phyloP scores from a whole-genome alignment of 164 flowering plant species.

The Vitis rupestris region DNA sequence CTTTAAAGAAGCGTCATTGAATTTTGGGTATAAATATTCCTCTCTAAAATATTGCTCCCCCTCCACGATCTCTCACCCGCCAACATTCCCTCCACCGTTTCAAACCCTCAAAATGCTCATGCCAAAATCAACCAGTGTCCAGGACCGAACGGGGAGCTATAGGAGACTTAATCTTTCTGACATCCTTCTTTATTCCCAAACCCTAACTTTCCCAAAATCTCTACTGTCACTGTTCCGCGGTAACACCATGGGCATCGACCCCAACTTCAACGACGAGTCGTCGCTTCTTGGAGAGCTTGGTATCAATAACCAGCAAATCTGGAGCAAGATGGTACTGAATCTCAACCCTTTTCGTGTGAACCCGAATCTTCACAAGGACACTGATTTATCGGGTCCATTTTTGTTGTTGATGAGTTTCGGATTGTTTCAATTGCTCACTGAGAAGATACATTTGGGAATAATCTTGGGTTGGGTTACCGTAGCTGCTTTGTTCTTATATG shows the following conservation, averaged over 20 bases:
- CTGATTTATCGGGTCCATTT: slow-evolving; percentile 87
- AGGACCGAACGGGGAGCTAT: too few species aligned
- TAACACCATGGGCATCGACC: slow-evolving; percentile 1
- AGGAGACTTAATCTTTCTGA: too few species aligned
- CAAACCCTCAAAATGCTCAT: too few species aligned
- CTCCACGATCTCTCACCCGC: too few species aligned
- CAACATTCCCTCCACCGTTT: too few species aligned
- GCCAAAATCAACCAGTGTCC: too few species aligned
- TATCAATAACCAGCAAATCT: slow-evolving; percentile 81
- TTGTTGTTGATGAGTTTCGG: slow-evolving; percentile 64
- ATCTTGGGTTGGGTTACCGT: slow-evolving; percentile 85
- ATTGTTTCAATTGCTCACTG: slow-evolving; percentile 80
- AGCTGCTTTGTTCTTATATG: slow-evolving; percentile 68
- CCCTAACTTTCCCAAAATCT: too few species aligned
- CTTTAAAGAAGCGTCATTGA: too few species aligned
- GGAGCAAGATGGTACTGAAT: slow-evolving; percentile 64
- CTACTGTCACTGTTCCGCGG: slow-evolving; percentile 2
- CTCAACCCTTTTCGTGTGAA: slow-evolving; percentile 65
- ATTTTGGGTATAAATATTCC: too few species aligned
- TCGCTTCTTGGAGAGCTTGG: slow-evolving; percentile 93
- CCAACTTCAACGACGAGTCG: slow-evolving; percentile 64
- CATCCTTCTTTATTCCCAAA: too few species aligned
- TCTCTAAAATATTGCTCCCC: too few species aligned
- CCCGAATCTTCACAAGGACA: slow-evolving; percentile 56
- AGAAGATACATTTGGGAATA: slow-evolving; percentile 86